A percentile compares a stretch with the other conserved stretches of the same genome.
These are phyloP conservation scores for Takashimella koratensis DNA, from an alignment of 1,284 basidiomycete genomes.

Conservation along the genomic window DNA sequence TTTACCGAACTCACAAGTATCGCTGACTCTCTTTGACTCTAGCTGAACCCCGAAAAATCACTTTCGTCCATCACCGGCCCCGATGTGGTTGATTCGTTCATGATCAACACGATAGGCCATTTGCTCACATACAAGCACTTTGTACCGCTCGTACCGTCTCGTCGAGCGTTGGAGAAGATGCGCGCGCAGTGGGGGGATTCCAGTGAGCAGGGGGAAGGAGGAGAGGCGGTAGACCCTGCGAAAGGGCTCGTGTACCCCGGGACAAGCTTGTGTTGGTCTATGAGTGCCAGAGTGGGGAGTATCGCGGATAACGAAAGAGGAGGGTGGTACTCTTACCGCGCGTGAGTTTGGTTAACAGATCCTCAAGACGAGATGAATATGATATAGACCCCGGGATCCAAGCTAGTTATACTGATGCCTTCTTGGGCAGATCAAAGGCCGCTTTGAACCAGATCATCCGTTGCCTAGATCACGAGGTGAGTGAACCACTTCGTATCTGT, in stretches of 20 bases:
- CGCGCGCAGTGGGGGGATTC: slow-evolving; percentile 10
- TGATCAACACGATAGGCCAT: slow-evolving; percentile 54
- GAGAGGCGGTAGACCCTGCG: slow-evolving; percentile 48
- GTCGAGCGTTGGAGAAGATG: slow-evolving; percentile 31
- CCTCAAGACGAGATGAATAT: too few relatives aligned
- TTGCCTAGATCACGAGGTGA: slow-evolving; percentile 64
- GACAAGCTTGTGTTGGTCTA: slow-evolving; percentile 47
- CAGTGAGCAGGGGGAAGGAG: slow-evolving; percentile 1
- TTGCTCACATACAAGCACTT: slow-evolving; percentile 54
- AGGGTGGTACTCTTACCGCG: slow-evolving; percentile 68
- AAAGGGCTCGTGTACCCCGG: slow-evolving; percentile 41
- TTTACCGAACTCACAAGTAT: too few relatives aligned
- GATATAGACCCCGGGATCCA: neutral
- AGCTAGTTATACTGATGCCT: neutral
- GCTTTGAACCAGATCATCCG: slow-evolving; percentile 69
- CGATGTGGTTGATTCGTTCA: slow-evolving; percentile 29
- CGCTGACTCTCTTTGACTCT: too few relatives aligned
- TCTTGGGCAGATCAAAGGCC: slow-evolving; percentile 57
- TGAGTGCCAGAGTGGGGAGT: slow-evolving; percentile 53
- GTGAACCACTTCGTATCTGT: too few relatives aligned
- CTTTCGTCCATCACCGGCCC: slow-evolving; percentile 47
- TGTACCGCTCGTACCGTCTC: slow-evolving; percentile 50
- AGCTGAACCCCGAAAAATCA: slow-evolving; percentile 54
- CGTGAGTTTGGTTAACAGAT: slow-evolving; percentile 43
- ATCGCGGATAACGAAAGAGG: slow-evolving; percentile 52